Evolutionary conservation across 257 asterid species (phyloP).

Genomic region (Fraxinus anomala): DNA sequence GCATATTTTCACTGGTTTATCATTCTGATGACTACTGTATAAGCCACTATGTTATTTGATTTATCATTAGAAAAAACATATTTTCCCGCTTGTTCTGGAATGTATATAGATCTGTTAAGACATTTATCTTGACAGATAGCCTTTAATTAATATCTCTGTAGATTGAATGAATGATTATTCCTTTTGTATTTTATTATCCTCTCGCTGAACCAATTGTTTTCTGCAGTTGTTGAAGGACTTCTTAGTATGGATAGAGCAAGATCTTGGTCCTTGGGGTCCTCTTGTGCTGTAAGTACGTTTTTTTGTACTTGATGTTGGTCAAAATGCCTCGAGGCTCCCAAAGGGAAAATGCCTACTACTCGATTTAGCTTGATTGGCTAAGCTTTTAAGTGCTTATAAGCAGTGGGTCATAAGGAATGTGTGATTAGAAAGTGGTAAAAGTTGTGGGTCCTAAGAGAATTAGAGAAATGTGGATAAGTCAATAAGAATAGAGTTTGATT

Average conservation of each 20-base stretch:
- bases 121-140: not conserved
- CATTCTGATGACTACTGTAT: not conserved
- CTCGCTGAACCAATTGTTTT: constrained; percentile 11
- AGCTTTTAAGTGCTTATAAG: no score
- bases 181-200: constrained; percentile 10
- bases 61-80: no score
- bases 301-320: constrained; percentile 14
- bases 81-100: not conserved
- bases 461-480: no score
- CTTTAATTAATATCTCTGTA: not conserved
- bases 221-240: constrained; percentile 85
- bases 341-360: no score
- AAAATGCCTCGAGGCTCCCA: no score
- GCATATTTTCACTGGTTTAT: not conserved
- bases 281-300: constrained; percentile 78
- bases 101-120: no score
- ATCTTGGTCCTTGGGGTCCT: constrained; percentile 99
- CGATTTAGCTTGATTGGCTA: no score
- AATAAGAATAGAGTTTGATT: no score
- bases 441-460: no score
- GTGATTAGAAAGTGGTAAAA: no score
- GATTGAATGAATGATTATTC: constrained; percentile 20
- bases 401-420: no score
- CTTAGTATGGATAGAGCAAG: constrained; percentile 82
- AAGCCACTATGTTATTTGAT: not conserved